Evolutionary conservation across 2,329 filamentous ascomycete species (phyloP), one percentile per base, ranked within the genome.

Genomic region (Phoma herbarum): DNA sequence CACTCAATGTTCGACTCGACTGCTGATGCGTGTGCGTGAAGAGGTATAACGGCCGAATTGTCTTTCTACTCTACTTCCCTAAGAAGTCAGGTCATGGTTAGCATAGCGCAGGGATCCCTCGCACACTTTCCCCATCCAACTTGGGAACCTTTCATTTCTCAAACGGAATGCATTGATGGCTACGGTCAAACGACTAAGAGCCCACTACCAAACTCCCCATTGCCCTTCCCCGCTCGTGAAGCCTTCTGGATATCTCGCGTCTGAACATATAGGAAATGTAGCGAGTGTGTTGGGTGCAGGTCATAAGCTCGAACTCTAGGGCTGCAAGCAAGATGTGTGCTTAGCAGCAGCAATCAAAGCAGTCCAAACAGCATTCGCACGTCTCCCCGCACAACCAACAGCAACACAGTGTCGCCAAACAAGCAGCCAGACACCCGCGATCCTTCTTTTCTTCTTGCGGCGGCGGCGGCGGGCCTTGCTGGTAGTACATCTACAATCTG

Each of bases 301-400:
- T 11, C 26, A 2, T 28, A 6, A 5, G 8, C 26, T 28, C 26
- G 26, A 9, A 11, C 8, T 11, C 26, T 28, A 8, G 4, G 29
- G 5, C 29, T 33, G 10, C 12, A 33, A 33, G 29, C 29, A 33
- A 33, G 29, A 33, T 33, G 6, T 16, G 2, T 26, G 22, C 42
- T 57, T 63, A 74, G 39, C 59, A 73, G 44, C 71, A 74, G 64
- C 73, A 75, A 10, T 71, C 67, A 22, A 70, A 55, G 43, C 70
- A 74, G 51, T 74, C 72, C 2, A 74, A 41, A 54, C 72, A 76
- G 62, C 74, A 76, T 45, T 75, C 73, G 67, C 74, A 76, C 18
- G 71, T 65, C 62, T 76, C 74, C 6, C 69, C 73, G 50, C 74
- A 76, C 25, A 76, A 59, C 68, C 69, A 76, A 59, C 74, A 76